phyloP scores from a whole-genome alignment of 176 grass and related monocot species.

The Chloris gayana region DNA sequence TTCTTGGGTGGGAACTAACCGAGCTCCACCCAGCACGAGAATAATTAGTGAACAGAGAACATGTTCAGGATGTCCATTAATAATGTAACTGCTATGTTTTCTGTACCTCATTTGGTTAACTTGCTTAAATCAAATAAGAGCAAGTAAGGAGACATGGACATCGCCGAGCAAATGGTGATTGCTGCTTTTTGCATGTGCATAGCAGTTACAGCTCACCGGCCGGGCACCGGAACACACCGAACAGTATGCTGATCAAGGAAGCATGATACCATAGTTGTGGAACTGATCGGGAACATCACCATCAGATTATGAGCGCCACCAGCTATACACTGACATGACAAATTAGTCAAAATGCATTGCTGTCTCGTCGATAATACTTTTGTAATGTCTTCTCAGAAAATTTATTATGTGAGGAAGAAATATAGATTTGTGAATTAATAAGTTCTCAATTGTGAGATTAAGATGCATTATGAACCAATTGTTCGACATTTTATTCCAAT shows the following conservation, averaged over 20 bases:
- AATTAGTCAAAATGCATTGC: constrained; percentile 6
- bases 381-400: neutral
- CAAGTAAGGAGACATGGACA: neutral
- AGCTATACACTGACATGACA: constrained; percentile 13
- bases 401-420: no score
- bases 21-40: neutral
- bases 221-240: neutral
- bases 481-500: no score
- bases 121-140: no score
- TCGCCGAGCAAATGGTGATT: neutral
- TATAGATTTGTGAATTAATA: no score
- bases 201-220: no score
- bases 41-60: neutral
- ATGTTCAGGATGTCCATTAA: neutral
- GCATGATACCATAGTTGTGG: constrained; percentile 10
- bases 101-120: no score
- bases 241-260: neutral
- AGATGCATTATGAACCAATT: no score
- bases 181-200: neutral
- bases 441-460: no score
- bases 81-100: no score
- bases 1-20: neutral
- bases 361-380: neutral
- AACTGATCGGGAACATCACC: neutral
- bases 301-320: neutral